phyloP scores from a whole-genome alignment of 2,329 filamentous ascomycete species.

The Alternaria brassicicola region DNA sequence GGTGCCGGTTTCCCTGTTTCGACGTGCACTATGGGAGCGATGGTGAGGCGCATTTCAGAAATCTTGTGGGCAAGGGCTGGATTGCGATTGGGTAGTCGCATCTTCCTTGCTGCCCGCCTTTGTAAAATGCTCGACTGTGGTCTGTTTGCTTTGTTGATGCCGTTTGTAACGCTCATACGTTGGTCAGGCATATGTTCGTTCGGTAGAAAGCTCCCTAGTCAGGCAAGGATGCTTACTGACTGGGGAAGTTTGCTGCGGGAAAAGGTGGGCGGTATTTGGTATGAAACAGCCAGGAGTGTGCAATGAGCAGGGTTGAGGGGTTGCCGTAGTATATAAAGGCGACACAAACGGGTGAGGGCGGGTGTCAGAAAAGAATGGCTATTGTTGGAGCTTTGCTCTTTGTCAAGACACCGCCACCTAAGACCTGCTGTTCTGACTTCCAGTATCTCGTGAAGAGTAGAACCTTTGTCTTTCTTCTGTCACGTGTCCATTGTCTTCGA shows the following conservation, averaged over 20 bases:
- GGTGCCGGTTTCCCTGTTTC: constrained; percentile 67
- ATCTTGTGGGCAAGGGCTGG: constrained; percentile 67
- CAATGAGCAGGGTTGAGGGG: constrained; percentile 17
- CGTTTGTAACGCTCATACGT: constrained; percentile 18
- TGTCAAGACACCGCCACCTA: constrained; percentile 22
- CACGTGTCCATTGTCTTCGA: constrained; percentile 27
- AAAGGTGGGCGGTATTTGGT: constrained; percentile 1
- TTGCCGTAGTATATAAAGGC: constrained; percentile 31
- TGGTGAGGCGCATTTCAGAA: constrained; percentile 66
- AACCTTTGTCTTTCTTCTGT: constrained; percentile 30
- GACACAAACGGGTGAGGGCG: constrained; percentile 37
- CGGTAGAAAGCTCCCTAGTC: not conserved
- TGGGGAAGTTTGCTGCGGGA: constrained; percentile 19
- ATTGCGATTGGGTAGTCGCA: constrained; percentile 27
- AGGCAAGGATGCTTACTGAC: not conserved
- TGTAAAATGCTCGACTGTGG: constrained; percentile 14
- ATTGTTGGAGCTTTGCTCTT: constrained; percentile 40
- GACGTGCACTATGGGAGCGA: constrained; percentile 68
- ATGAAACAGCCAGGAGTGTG: constrained; percentile 11
- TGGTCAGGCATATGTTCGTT: constrained; percentile 9
- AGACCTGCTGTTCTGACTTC: constrained; percentile 23
- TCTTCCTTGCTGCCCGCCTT: constrained; percentile 15
- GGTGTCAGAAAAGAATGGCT: constrained; percentile 18
- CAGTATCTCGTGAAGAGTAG: constrained; percentile 20
- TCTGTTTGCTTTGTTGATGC: constrained; percentile 20